Evolutionary conservation across 169 alveolate species (phyloP).

Genomic region (Babesia divergens): DNA sequence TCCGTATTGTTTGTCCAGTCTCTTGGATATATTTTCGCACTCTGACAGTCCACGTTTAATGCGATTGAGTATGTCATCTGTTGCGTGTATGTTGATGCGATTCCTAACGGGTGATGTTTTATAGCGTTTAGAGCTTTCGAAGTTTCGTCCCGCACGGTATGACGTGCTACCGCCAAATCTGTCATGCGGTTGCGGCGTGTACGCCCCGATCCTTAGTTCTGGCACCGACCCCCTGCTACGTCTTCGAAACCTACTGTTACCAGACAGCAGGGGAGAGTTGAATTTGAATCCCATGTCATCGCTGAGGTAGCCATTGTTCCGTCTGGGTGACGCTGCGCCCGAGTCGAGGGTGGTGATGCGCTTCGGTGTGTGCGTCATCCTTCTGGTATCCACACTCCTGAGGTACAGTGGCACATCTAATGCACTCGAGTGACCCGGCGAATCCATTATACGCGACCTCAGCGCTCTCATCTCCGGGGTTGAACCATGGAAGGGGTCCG

Average conservation of each 20-base stretch:
- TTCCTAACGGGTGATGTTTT: neutral
- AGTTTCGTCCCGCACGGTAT: neutral
- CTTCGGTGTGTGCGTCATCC: slow-evolving; percentile 8
- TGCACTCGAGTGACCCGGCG: slow-evolving; percentile 1
- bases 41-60: slow-evolving; percentile 28
- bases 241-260: neutral
- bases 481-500: slow-evolving; percentile 6
- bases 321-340: slow-evolving; percentile 2
- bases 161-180: neutral
- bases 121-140: neutral
- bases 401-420: slow-evolving; percentile 22
- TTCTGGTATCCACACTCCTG: slow-evolving; percentile 27
- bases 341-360: neutral
- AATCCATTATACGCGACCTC: slow-evolving; percentile 17
- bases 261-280: slow-evolving; percentile 6
- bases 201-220: slow-evolving; percentile 15
- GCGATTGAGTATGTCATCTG: slow-evolving; percentile 47
- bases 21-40: slow-evolving; percentile 24
- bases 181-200: neutral
- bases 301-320: neutral
- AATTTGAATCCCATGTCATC: slow-evolving; percentile 4
- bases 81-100: slow-evolving; percentile 30
- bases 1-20: slow-evolving; percentile 37
- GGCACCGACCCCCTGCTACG: slow-evolving; percentile 17
- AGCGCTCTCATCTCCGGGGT: slow-evolving; percentile 28